Percentiles rank a stretch among this genome's conserved stretches.
phyloP scores from a whole-genome alignment of 176 grass and related monocot genomes.

The Sorghum bicolor region DNA sequence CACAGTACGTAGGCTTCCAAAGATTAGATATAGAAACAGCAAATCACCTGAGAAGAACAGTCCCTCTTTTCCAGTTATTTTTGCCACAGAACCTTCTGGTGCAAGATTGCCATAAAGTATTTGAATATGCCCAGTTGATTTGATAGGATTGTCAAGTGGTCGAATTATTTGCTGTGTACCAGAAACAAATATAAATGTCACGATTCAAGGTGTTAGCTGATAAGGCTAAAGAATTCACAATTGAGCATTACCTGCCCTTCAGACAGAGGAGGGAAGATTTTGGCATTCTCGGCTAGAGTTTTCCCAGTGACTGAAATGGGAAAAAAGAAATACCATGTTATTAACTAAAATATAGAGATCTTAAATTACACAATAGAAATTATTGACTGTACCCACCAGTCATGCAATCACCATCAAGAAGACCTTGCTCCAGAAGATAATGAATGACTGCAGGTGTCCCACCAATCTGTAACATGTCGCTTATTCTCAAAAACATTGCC shows the following conservation, averaged over 20 bases:
- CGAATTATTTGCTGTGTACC: constrained; percentile 80
- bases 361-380: background rate
- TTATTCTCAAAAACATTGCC: background rate
- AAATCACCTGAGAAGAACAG: constrained; percentile 82
- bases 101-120: constrained; percentile 99
- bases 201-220: background rate
- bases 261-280: constrained; percentile 71
- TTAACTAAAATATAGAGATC: background rate
- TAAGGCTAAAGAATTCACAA: constrained; percentile 5
- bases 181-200: constrained; percentile 10
- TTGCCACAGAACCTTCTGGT: constrained; percentile 95
- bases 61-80: constrained; percentile 99
- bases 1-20: constrained; percentile 21
- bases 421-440: constrained; percentile 83
- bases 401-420: constrained; percentile 92
- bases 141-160: constrained; percentile 86
- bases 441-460: constrained; percentile 94
- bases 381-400: constrained; percentile 56
- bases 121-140: constrained; percentile 97
- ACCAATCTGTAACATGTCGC: constrained; percentile 57
- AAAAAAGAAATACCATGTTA: constrained; percentile 21
- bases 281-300: constrained; percentile 92
- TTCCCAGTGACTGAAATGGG: constrained; percentile 74
- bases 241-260: constrained; percentile 77
- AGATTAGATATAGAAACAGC: constrained; percentile 27